These are phyloP conservation scores for Bipolaris victoriae DNA, from an alignment of 2,329 filamentous ascomycete genomes.

Conservation along the genomic window DNA sequence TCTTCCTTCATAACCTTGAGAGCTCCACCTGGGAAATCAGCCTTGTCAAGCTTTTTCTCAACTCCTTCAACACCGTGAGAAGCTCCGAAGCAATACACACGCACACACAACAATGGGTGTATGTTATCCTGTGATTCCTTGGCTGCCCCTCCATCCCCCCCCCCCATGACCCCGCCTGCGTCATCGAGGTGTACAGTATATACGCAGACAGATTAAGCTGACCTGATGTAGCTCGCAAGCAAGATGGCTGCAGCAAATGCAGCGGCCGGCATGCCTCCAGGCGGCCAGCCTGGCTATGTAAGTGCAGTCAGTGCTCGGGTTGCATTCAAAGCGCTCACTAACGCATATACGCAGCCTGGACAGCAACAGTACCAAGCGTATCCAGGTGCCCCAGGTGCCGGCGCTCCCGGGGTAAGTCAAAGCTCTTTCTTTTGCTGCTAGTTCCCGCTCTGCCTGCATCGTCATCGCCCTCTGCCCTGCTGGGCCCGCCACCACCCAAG, in stretches of 20 bases:
- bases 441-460: constrained; percentile 40
- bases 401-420: constrained; percentile 45
- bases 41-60: constrained; percentile 9
- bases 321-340: constrained; percentile 28
- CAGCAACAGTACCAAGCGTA: constrained; percentile 64
- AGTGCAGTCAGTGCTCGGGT: constrained; percentile 44
- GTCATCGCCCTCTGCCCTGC: constrained; percentile 32
- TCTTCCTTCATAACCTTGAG: constrained; percentile 10
- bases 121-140: constrained; percentile 17
- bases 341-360: constrained; percentile 46
- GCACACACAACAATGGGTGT: constrained; percentile 25
- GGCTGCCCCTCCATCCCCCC: constrained; percentile 28
- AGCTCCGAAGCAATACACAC: constrained; percentile 1
- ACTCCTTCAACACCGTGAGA: not conserved
- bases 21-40: constrained; percentile 11
- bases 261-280: constrained; percentile 43
- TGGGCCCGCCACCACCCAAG: constrained; percentile 33
- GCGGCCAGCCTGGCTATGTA: constrained; percentile 59
- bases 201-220: constrained; percentile 25
- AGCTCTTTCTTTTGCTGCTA: constrained; percentile 29
- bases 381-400: constrained; percentile 56
- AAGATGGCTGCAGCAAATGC: constrained; percentile 55
- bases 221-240: constrained; percentile 50
- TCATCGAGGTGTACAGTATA: constrained; percentile 10
- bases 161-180: constrained; percentile 28